Conservation (phyloP, 2,329 filamentous ascomycete genomes). For the Claviceps fusiformis region DNA sequence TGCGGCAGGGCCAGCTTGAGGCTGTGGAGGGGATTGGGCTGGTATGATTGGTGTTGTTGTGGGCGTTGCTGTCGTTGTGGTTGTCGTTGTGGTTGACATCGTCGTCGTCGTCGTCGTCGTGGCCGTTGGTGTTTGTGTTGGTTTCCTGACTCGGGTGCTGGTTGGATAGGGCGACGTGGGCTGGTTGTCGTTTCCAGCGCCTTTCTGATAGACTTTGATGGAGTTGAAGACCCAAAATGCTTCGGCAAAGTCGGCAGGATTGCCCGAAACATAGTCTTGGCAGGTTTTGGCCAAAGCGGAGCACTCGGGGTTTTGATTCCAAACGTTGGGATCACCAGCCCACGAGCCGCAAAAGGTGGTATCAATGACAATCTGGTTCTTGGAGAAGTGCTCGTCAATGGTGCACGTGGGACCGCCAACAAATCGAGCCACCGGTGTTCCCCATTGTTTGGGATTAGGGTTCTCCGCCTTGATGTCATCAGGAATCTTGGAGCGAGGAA, state of each 20-base stretch:
- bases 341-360: slow-evolving; percentile 81
- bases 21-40: not conserved
- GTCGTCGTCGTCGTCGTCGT: no score
- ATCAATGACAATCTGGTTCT: slow-evolving; percentile 67
- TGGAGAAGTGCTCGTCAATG: slow-evolving; percentile 53
- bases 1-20: not conserved
- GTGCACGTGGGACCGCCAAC: slow-evolving; percentile 52
- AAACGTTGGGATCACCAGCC: slow-evolving; percentile 53
- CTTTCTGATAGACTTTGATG: slow-evolving; percentile 44
- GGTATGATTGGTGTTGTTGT: no score
- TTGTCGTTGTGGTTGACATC: no score
- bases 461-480: slow-evolving; percentile 42
- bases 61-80: no score
- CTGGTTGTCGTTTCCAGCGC: not conserved
- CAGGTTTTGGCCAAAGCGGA: slow-evolving; percentile 49
- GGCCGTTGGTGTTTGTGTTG: no score
- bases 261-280: slow-evolving; percentile 55
- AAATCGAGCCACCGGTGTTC: slow-evolving; percentile 55
- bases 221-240: slow-evolving; percentile 69
- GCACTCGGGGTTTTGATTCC: slow-evolving; percentile 44
- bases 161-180: not conserved
- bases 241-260: slow-evolving; percentile 56
- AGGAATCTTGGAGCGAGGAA: slow-evolving; percentile 53
- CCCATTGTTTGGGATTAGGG: slow-evolving; percentile 58
- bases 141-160: not conserved